Evolutionary conservation across 768 basidiomycete genomes (phyloP).

Genomic region (Amyloporia xantha): DNA sequence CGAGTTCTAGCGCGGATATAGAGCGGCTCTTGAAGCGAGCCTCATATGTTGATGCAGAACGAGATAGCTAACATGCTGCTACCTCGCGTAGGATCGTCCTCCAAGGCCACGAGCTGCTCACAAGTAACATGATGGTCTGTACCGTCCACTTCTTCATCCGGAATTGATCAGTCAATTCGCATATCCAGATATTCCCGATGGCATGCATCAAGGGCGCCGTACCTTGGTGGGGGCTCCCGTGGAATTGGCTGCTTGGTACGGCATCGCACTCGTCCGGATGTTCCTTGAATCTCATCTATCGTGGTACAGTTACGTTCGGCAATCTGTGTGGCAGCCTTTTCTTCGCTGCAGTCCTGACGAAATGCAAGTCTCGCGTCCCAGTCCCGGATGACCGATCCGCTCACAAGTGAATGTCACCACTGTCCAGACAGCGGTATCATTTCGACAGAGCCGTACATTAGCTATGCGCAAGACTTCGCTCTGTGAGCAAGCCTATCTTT

Average conservation of each 20-base stretch:
- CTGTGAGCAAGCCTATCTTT: no score
- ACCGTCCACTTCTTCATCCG: no score
- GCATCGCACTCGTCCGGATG: slow-evolving; percentile 8
- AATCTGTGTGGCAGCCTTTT: slow-evolving; percentile 66
- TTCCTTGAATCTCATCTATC: neutral
- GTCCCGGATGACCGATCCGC: no score
- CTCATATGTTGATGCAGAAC: no score
- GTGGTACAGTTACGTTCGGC: slow-evolving; percentile 52
- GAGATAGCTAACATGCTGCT: neutral
- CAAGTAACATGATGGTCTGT: slow-evolving; percentile 70
- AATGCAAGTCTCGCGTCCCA: slow-evolving; percentile 44
- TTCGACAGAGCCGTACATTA: slow-evolving; percentile 49
- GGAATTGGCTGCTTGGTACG: slow-evolving; percentile 67
- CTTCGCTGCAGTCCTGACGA: slow-evolving; percentile 59
- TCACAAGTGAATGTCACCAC: no score
- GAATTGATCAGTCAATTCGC: no score
- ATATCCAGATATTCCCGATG: slow-evolving; percentile 71
- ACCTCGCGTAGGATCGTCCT: slow-evolving; percentile 56
- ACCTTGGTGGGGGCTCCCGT: slow-evolving; percentile 62
- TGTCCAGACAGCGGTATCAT: slow-evolving; percentile 47
- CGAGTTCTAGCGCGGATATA: neutral
- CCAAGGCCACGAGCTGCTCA: slow-evolving; percentile 63
- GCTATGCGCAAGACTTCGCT: slow-evolving; percentile 47
- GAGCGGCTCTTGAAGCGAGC: no score
- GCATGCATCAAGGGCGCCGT: slow-evolving; percentile 53